A percentile compares a stretch with the other conserved stretches of the same genome.
Conservation (phyloP, 768 basidiomycete species). For the Amanita exitialis region DNA sequence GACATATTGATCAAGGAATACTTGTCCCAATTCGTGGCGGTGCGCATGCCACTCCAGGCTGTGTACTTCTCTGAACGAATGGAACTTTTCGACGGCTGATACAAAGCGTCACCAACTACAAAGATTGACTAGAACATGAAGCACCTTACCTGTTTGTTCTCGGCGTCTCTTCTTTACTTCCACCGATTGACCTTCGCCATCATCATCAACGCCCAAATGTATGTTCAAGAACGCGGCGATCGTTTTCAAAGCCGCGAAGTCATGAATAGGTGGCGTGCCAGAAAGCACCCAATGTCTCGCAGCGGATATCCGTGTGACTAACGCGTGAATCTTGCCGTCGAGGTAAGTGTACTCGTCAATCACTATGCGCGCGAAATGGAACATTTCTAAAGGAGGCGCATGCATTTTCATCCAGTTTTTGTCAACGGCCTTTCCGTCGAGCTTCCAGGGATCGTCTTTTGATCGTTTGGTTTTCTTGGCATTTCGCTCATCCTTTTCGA, state of each 20-base stretch:
- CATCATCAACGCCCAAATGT: constrained; percentile 90
- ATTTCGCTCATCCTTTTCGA: constrained; percentile 23
- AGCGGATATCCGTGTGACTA: constrained; percentile 68
- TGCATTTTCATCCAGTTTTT: constrained; percentile 74
- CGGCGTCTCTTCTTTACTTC: constrained; percentile 72
- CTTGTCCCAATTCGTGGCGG: constrained; percentile 74
- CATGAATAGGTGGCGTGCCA: constrained; percentile 87
- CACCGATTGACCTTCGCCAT: constrained; percentile 66
- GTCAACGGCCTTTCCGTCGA: constrained; percentile 48
- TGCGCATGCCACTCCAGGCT: constrained; percentile 89
- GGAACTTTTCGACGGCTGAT: constrained; percentile 83
- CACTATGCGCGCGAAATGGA: constrained; percentile 82
- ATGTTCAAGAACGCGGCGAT: constrained; percentile 82
- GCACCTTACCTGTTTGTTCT: constrained; percentile 67
- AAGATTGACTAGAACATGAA: not conserved
- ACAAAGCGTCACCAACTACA: not conserved
- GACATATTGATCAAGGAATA: constrained; percentile 73
- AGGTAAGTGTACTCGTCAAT: constrained; percentile 95
- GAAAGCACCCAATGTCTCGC: constrained; percentile 93
- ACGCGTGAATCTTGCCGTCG: constrained; percentile 66
- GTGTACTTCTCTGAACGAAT: constrained; percentile 93
- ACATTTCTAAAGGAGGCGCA: constrained; percentile 83
- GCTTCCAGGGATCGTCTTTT: constrained; percentile 72
- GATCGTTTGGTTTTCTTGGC: constrained; percentile 53
- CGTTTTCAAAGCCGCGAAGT: constrained; percentile 85